phyloP scores from a whole-genome alignment of 768 basidiomycete genomes.

The Clitopilus hobsonii region DNA sequence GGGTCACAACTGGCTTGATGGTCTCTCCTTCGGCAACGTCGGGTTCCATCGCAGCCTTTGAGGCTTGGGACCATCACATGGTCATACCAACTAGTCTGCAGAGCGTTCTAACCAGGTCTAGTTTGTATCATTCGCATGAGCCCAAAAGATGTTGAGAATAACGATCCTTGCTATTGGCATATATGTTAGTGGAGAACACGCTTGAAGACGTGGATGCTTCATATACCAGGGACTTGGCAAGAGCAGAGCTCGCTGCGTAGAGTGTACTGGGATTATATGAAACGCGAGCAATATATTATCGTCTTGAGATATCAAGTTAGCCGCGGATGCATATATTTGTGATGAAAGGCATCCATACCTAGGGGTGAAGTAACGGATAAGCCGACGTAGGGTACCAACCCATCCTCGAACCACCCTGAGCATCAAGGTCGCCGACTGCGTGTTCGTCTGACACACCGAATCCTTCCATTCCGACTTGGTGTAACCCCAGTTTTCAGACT shows the following conservation, averaged over 20 bases:
- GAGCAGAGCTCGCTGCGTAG: conserved; percentile 60
- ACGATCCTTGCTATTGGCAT: conserved; percentile 22
- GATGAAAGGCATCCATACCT: conserved; percentile 28
- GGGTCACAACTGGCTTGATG: conserved; percentile 84
- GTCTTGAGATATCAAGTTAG: conserved; percentile 31
- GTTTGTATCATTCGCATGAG: conserved; percentile 53
- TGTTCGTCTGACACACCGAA: conserved; percentile 29
- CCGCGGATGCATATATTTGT: no score
- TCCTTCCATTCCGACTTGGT: conserved; percentile 41
- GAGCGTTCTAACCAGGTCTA: conserved; percentile 64
- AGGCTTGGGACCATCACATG: conserved; percentile 46
- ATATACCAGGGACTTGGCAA: conserved; percentile 78
- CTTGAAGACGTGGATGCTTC: conserved; percentile 81
- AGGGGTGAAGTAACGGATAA: conserved; percentile 52
- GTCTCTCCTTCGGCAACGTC: conserved; percentile 68
- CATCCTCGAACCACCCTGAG: conserved; percentile 33
- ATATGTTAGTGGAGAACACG: conserved; percentile 57
- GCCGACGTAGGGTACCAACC: conserved; percentile 71
- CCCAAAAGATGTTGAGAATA: conserved; percentile 9
- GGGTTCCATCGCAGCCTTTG: conserved; percentile 51
- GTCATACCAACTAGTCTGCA: conserved; percentile 77
- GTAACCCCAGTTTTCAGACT: conserved; percentile 60
- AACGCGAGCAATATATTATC: conserved; percentile 70
- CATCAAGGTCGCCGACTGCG: conserved; percentile 57
- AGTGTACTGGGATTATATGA: conserved; percentile 80